phyloP scores from a whole-genome alignment of 345 rosid genomes.

The Camelina laxa region DNA sequence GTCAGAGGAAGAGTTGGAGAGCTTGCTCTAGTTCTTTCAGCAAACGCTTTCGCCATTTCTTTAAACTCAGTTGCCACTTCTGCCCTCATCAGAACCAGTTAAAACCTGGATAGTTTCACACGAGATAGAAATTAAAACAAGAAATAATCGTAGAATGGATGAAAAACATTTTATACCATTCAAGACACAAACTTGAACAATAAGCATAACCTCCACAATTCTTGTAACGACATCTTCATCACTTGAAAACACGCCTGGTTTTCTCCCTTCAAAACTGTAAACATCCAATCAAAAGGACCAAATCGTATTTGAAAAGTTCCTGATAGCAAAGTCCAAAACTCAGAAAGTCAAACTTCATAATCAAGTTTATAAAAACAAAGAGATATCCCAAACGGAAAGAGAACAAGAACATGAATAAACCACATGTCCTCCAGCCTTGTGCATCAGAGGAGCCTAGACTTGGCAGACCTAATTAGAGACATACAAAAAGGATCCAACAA shows the following conservation, averaged over 20 bases:
- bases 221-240: constrained; percentile 52
- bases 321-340: too few relatives aligned
- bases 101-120: constrained; percentile 57
- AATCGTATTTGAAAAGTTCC: too few relatives aligned
- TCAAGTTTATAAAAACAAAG: too few relatives aligned
- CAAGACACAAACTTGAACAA: constrained; percentile 77
- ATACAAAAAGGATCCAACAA: not conserved
- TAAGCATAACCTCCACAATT: constrained; percentile 88
- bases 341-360: too few relatives aligned
- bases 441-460: too few relatives aligned
- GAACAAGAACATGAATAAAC: too few relatives aligned
- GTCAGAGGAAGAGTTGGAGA: constrained; percentile 78
- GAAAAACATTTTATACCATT: not conserved
- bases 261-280: constrained; percentile 67
- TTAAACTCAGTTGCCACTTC: constrained; percentile 60
- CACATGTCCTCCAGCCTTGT: too few relatives aligned
- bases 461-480: too few relatives aligned
- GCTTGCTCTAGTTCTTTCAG: constrained; percentile 62
- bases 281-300: too few relatives aligned
- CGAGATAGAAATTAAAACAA: constrained; percentile 7
- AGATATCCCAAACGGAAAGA: too few relatives aligned
- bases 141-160: not conserved
- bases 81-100: constrained; percentile 56
- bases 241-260: constrained; percentile 47
- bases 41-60: constrained; percentile 71